Evolutionary conservation across 2,329 filamentous ascomycete species (phyloP), one percentile per base, ranked within the genome.

Genomic region (Mycosphaerella sp.): DNA sequence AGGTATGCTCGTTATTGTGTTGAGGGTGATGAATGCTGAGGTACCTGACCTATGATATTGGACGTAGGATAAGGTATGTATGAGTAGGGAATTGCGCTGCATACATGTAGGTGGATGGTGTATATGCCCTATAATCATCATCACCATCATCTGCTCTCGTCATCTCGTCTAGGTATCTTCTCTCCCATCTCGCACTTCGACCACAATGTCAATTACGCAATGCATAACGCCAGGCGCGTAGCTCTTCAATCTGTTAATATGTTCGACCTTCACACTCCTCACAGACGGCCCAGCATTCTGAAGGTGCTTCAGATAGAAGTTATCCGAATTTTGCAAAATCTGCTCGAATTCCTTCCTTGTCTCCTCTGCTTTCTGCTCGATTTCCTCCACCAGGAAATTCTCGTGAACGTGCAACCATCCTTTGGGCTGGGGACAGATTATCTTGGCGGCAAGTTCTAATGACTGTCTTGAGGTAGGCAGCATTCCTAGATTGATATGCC

Each of bases 361-460:
- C 44, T 71, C 66, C 1, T 55, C 51, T 10, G 72, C 69, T 42
- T 78, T 71, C 17, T 70, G 62, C 12, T 73, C 68, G 47, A 79
- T 74, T 14, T 73, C 64, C 12, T 63, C 63, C 5, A 73, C 60
- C 14, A 75, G 72, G 32, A 81, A 75, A 58, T 82, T 83, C 65
- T 82, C 79, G 62, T 84, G 80, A 37, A 79, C 71, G 68, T 83
- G 79, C 7, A 79, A 58, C 79, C 79, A 83, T 0, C 79, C 79
- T 4, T 73, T 75, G 32, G 62, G 48, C 32, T 61, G 49, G 1
- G 53, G 35, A 60, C 80, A 76, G 32, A 82, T 50, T 13, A 76
- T 64, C 14, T 62, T 52, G 32, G 76, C 73, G 2, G 80, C 79
- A 37, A 68, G 70, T 12, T 63, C 58, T 78, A 79, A 81, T 12